Evolutionary conservation across 805 yeast species (phyloP), one percentile per base, ranked within the genome.

Genomic region (Maudiozyma saulgeensis): DNA sequence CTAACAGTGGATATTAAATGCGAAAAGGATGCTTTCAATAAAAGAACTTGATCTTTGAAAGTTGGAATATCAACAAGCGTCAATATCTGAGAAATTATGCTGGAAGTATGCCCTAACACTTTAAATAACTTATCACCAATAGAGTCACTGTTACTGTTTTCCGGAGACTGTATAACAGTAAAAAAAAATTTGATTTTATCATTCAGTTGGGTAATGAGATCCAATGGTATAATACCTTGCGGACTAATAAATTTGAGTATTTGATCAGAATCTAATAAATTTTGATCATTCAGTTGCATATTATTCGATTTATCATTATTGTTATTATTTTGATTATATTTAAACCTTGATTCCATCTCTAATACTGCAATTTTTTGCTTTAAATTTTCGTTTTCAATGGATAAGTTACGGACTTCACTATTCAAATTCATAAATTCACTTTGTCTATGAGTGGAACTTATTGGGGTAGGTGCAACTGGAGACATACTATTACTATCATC

Each of bases 1-100:
- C 96, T 75, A 1, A 90, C 78, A 1, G 88, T 75, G 3, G 95
- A 81, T 41, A 90, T 78, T 0, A 82, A 77, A 66, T 84, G 89
- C 19, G 88, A 79, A 25, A 84, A 76, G 0, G 91, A 74, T 42
- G 83, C 82, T 49, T 82, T 77, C 38, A 55, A 38, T 25, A 78
- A 59, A 43, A 71, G 61, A 45, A 80, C 66, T 59, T 69, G 67
- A 52, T 76, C 72, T 51, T 72, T 58, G 49, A 61, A 61, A n/a
- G 55, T 57, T 3, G 60, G 58, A n/a, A 54, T 38, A 43, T 56
- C 57, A 8, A 53, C 56, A 8, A 52, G 42, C n/a, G 48, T 25
- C 28, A 58, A 41, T 7, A 58, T 49, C 44, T 51, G 53, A 28
- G 56, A 54, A 6, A 53, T 48, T 9, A 43, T 19, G 18, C 53